phyloP scores from a whole-genome alignment of 2,329 filamentous ascomycete genomes.

The Fusarium tuaranense region DNA sequence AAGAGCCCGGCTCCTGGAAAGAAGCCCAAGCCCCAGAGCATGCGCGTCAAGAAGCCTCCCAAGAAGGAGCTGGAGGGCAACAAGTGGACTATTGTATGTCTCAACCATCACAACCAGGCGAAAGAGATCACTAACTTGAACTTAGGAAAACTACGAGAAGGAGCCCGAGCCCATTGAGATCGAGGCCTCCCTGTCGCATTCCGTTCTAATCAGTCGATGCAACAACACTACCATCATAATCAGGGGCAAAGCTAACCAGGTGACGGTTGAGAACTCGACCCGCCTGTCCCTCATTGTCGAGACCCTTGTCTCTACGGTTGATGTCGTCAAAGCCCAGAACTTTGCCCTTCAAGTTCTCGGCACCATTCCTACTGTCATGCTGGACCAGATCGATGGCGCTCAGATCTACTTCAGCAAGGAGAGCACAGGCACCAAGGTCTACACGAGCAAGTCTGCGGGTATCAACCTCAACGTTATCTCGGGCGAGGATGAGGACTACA shows the following conservation, averaged over 20 bases:
- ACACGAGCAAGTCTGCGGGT: conserved; percentile 87
- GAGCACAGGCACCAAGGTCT: conserved; percentile 82
- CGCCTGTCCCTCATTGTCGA: conserved; percentile 90
- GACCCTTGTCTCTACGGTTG: conserved; percentile 88
- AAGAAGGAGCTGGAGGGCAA: conserved; percentile 85
- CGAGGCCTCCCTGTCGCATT: conserved; percentile 84
- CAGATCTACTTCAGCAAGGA: conserved; percentile 88
- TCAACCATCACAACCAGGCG: background rate
- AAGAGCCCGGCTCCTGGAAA: conserved; percentile 92
- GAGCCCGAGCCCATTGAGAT: conserved; percentile 80
- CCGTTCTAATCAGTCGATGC: conserved; percentile 91
- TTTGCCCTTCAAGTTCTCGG: conserved; percentile 95
- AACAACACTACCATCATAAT: conserved; percentile 91
- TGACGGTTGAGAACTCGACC: conserved; percentile 91
- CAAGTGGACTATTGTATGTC: conserved; percentile 88
- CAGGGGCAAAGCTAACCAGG: conserved; percentile 95
- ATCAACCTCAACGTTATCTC: conserved; percentile 88
- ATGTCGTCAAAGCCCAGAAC: conserved; percentile 94
- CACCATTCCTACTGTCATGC: conserved; percentile 84
- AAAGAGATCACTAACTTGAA: conserved; percentile 7
- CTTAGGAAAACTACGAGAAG: conserved; percentile 89
- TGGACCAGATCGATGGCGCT: conserved; percentile 94
- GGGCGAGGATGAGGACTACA: conserved; percentile 81
- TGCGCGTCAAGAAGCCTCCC: conserved; percentile 85
- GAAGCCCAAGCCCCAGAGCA: conserved; percentile 87